Evolutionary conservation across 1,284 basidiomycete species (phyloP).

Genomic region (Mycena citricolor): DNA sequence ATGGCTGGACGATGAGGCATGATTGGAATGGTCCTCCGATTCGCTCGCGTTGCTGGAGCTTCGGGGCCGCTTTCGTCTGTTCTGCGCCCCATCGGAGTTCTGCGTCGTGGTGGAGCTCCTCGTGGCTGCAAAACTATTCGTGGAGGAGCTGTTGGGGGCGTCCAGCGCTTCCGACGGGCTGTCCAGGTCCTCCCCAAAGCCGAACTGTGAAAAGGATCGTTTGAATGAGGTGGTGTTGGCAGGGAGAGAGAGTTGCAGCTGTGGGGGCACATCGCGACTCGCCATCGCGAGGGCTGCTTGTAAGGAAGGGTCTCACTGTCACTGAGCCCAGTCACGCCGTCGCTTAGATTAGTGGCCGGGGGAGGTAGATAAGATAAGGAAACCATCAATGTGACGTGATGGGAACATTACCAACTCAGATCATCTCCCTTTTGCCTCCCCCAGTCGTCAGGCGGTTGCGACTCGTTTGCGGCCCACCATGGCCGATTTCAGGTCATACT

Average conservation of each 20-base stretch:
- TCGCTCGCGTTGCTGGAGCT: constrained; percentile 39
- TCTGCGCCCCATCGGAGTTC: constrained; percentile 41
- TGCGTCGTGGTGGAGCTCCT: constrained; percentile 27
- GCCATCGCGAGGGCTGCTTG: no score
- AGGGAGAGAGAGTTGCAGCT: constrained; percentile 45
- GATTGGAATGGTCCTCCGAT: constrained; percentile 28
- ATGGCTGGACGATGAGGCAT: constrained; percentile 28
- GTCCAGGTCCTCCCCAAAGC: constrained; percentile 44
- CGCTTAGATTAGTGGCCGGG: no score
- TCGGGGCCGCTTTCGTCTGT: constrained; percentile 40
- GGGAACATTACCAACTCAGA: no score
- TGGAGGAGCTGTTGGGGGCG: constrained; percentile 24
- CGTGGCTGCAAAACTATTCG: constrained; percentile 21
- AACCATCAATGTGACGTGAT: no score
- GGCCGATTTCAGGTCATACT: no score
- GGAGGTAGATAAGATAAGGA: no score
- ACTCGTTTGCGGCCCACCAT: no score
- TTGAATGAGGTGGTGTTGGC: constrained; percentile 51
- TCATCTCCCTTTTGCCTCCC: no score
- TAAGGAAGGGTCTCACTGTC: no score
- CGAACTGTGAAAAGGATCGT: constrained; percentile 55
- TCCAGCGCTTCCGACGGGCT: constrained; percentile 35
- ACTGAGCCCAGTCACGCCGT: no score
- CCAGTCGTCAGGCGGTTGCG: no score
- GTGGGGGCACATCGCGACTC: no score